Evolutionary conservation across 2,329 filamentous ascomycete genomes (phyloP), one percentile per base, ranked within the genome.

Genomic region (Alternaria sp.): DNA sequence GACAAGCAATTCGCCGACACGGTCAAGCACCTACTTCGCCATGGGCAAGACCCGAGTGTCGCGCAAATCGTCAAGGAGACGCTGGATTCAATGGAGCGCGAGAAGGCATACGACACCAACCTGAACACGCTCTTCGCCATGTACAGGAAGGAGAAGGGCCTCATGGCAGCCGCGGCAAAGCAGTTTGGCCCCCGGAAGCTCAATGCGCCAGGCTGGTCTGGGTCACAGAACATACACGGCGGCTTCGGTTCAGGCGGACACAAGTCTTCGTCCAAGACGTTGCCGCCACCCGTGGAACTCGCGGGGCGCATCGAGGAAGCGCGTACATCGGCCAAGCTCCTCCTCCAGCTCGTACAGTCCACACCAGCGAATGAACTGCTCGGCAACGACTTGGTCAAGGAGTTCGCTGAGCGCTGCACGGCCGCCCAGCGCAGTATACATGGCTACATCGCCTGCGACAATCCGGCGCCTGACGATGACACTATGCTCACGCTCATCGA

Each of bases 401-500:
- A 99, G 81, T 98, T 99, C 77, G 89, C 90, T 51, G 91, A 96
- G 71, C 90, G 96, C 23, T 98, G 95, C 76, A 89, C 90, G 67
- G 87, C 89, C 59, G 95, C 95, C 5, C 90, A 92, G 56, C 87
- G 90, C 57, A 93, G 91, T 75, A 89, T 98, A 71, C 93, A 97
- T 74, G 85, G 85, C 30, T 98, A 96, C 81, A 97, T 98, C 84
- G 85, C 89, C 45, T 88, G 90, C 50, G 89, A 91, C 60, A 87
- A 93, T 76, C 94, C 95, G 0, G 78, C 88, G 1, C 94, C 95
- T 0, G 96, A 98, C 79, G 95, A 97, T 73, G 91, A 97, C 70
- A 98, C 95, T 1, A 93, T 98, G 87, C 89, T 96, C 76, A 94
- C 89, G 13, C 83, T 99, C 65, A 97, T 99, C 74, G 93, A 97